Conservation (phyloP, 2,329 filamentous ascomycete species). For the Colletotrichum eremochloae region DNA sequence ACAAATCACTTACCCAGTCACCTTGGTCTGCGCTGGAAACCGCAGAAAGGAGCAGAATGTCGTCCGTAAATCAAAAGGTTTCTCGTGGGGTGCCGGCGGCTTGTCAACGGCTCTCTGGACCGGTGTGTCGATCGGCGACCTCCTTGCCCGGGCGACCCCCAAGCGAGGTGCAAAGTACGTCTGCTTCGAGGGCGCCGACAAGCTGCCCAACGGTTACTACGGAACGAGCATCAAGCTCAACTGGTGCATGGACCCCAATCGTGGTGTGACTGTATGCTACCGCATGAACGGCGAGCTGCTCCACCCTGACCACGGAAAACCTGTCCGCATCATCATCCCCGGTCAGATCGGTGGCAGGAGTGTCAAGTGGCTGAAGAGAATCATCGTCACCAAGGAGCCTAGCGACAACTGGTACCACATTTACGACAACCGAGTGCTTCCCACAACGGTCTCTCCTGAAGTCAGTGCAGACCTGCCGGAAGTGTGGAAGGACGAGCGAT, state of each 20-base stretch:
- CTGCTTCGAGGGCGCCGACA: slow-evolving; percentile 92
- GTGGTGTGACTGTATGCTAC: slow-evolving; percentile 88
- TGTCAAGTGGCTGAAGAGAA: slow-evolving; percentile 90
- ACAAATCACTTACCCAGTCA: slow-evolving; percentile 87
- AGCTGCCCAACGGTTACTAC: slow-evolving; percentile 88
- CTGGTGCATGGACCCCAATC: slow-evolving; percentile 87
- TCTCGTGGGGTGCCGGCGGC: slow-evolving; percentile 92
- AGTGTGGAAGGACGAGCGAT: slow-evolving; percentile 90
- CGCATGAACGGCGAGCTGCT: slow-evolving; percentile 91
- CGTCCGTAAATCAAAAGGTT: slow-evolving; percentile 91
- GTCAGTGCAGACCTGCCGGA: slow-evolving; percentile 79
- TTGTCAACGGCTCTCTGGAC: slow-evolving; percentile 91
- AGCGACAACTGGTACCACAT: slow-evolving; percentile 97
- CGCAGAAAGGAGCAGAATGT: slow-evolving; percentile 93
- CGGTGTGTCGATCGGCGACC: slow-evolving; percentile 79
- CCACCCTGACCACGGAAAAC: slow-evolving; percentile 87
- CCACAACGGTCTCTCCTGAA: slow-evolving; percentile 87
- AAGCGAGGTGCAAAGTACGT: slow-evolving; percentile 81
- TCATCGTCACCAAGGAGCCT: slow-evolving; percentile 82
- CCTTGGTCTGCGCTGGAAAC: slow-evolving; percentile 92
- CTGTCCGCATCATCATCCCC: slow-evolving; percentile 85
- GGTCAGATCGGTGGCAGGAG: slow-evolving; percentile 93
- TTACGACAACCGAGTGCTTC: slow-evolving; percentile 91
- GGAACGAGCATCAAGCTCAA: slow-evolving; percentile 90
- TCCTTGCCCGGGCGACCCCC: slow-evolving; percentile 78